Base-by-base conservation (phyloP, 164 flowering plant species). In the Brasenia schreberi region DNA sequence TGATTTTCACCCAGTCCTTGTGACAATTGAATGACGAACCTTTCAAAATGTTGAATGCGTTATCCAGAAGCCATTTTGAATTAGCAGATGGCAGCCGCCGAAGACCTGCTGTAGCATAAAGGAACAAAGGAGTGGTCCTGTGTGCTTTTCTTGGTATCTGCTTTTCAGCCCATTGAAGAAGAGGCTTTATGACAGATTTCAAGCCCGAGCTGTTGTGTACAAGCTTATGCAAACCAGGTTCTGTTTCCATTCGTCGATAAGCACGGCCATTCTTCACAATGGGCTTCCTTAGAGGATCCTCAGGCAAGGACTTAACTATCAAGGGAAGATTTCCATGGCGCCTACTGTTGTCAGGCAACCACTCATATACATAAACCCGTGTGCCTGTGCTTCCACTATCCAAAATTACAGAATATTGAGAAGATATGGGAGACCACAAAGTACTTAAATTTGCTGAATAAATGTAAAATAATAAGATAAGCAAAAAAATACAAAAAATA, bases 321-420 rank as follows among this genome's bases (percentile, higher is more conserved):
- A 91, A 78, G 39, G 99, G 97, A 59, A 94, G 80, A 68, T 68
- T 76, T 16, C 79, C 70, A 67, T 70, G 42, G 19, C 33, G 81
- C 59, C 75, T 79, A 23, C 72, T 71, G 64, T 77, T 68, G 71
- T 79, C 73, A 53, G 78, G 19, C 19, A 81, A 79, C 9, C 89
- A 88, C 69, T 85, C 81, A 71, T 89, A 94, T 7, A 91, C 86
- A 80, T 80, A 94, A 72, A 83, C 88, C 44, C 97, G 83, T 67
- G 97, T 89, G 59, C 97, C 96, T 42, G 99, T 94, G 75, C 99
- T 94, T 66, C 97, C 97, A 76, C 90, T 85, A 73, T 94, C 99
- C 71, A 94, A 87, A 18, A 94, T 88, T 63, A 94, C 88, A 77
- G 89, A 92, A 68, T 68, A 94, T 56, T 78, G 81, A 43, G 89